These are phyloP conservation scores for Verticillium klebahnii DNA, from an alignment of 2,329 filamentous ascomycete genomes.

Conservation along the genomic window DNA sequence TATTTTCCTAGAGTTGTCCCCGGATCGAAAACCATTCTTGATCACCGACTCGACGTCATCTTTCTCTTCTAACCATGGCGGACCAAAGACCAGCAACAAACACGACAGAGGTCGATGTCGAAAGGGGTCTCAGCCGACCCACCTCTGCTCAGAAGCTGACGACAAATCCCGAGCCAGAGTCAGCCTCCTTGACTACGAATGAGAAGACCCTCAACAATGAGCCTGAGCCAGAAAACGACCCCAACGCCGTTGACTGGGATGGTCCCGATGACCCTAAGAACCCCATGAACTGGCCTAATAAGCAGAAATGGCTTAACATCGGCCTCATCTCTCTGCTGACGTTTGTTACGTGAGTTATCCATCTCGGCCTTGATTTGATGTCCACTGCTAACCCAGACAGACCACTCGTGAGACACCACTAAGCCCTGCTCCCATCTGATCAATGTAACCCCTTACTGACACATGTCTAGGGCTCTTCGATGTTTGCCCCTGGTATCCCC, in stretches of 20 bases:
- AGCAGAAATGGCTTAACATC: conserved; percentile 30
- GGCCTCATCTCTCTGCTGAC: conserved; percentile 21
- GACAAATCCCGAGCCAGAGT: neutral
- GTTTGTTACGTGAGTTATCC: conserved; percentile 12
- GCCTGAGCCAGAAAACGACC: conserved; percentile 1
- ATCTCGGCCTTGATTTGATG: neutral
- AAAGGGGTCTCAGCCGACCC: neutral
- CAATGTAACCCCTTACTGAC: neutral
- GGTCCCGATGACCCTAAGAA: conserved; percentile 55
- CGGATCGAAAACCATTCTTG: neutral
- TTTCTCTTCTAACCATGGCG: neutral
- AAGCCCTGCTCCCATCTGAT: too few species aligned
- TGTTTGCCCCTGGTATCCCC: conserved; percentile 55
- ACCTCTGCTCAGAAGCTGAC: neutral
- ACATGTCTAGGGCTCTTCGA: conserved; percentile 24
- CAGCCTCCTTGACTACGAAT: neutral
- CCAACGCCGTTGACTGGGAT: conserved; percentile 51
- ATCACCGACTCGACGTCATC: neutral
- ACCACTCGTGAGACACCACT: conserved; percentile 6
- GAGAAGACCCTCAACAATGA: neutral
- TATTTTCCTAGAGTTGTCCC: neutral
- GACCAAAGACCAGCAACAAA: neutral
- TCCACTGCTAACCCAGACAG: conserved; percentile 10
- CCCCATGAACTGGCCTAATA: conserved; percentile 63
- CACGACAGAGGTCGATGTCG: neutral